Conservation (phyloP, 1,284 basidiomycete species). For the Cryptococcus neoformans region DNA sequence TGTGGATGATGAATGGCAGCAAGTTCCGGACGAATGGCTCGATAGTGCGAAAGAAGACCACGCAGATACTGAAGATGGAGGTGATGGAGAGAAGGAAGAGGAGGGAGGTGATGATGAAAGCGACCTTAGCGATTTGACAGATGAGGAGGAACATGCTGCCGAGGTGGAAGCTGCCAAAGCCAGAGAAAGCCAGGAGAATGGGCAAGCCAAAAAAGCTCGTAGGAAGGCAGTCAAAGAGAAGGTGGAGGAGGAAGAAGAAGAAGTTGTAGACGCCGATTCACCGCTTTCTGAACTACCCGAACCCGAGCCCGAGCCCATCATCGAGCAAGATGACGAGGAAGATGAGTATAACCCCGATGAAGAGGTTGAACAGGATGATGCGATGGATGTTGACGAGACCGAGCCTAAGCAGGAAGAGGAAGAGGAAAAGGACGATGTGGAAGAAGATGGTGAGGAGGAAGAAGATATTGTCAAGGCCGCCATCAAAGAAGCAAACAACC, state of each 20-base stretch:
- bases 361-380: not conserved
- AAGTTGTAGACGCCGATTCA: conserved; percentile 1
- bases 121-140: conserved; percentile 46
- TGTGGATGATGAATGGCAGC: conserved; percentile 48
- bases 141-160: conserved; percentile 37
- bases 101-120: conserved; percentile 31
- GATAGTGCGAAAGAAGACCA: conserved; percentile 1
- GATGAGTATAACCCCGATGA: not conserved
- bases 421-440: conserved; percentile 15
- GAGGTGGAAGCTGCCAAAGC: conserved; percentile 2
- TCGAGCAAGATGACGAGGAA: not conserved
- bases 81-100: not conserved
- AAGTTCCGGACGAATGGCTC: conserved; percentile 49
- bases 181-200: no score
- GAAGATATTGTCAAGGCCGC: conserved; percentile 35
- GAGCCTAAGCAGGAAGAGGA: not conserved
- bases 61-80: not conserved
- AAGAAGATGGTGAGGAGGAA: conserved; percentile 23
- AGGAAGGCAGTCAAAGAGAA: conserved; percentile 6
- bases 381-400: conserved; percentile 13
- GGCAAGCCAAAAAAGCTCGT: no score
- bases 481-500: conserved; percentile 34
- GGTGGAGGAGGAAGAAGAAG: conserved; percentile 3
- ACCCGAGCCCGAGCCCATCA: not conserved
- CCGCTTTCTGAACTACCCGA: not conserved